Percentiles rank a stretch among this genome's conserved stretches.
These are phyloP conservation scores for Citrus mangshanensis DNA, from an alignment of 345 rosid genomes.

Conservation along the genomic window DNA sequence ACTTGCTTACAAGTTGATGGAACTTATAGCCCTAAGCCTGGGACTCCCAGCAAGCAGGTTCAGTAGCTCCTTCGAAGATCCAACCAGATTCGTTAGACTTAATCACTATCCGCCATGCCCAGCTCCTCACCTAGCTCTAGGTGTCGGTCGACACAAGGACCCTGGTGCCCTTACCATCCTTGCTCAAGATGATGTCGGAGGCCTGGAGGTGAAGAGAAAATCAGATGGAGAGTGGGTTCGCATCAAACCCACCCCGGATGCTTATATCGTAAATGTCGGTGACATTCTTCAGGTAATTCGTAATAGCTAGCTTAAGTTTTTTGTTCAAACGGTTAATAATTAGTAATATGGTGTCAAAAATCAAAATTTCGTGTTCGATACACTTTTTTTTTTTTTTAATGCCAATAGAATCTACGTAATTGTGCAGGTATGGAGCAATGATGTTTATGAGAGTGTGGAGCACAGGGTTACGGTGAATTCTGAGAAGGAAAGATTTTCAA, in stretches of 20 bases:
- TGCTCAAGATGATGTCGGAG: slow-evolving; percentile 35
- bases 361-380: background rate
- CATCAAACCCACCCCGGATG: slow-evolving; percentile 18
- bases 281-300: slow-evolving; percentile 26
- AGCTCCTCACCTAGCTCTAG: slow-evolving; percentile 30
- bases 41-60: slow-evolving; percentile 29
- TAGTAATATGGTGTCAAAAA: background rate
- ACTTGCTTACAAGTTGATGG: slow-evolving; percentile 42
- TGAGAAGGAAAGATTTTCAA: slow-evolving; percentile 42
- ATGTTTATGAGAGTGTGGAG: slow-evolving; percentile 45
- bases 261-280: slow-evolving; percentile 10
- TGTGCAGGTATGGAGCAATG: slow-evolving; percentile 52
- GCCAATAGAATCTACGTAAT: background rate
- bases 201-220: slow-evolving; percentile 33
- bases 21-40: slow-evolving; percentile 32
- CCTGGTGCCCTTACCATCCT: slow-evolving; percentile 28
- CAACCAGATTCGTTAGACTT: slow-evolving; percentile 22
- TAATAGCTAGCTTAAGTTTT: background rate
- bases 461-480: slow-evolving; percentile 44
- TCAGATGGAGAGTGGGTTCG: slow-evolving; percentile 31
- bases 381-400: background rate
- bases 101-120: slow-evolving; percentile 43
- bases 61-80: slow-evolving; percentile 27
- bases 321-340: background rate
- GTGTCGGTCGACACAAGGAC: slow-evolving; percentile 35